These are phyloP conservation scores for Flaveria ramosissima DNA, from an alignment of 129 eudicot genomes.

Conservation along the genomic window DNA sequence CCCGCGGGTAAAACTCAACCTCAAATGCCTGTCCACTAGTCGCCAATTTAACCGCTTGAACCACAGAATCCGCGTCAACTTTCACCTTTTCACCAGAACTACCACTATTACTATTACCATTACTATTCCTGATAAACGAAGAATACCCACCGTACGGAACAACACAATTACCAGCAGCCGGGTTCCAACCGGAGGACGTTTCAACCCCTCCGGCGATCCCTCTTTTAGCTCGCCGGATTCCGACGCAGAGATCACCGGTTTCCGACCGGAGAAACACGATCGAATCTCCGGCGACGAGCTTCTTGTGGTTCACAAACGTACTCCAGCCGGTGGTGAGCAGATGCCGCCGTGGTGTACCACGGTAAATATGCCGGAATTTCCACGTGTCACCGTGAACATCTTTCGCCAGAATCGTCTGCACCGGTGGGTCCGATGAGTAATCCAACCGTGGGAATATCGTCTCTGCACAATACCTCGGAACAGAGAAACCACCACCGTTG, in stretches of 20 bases:
- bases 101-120: slow-evolving; percentile 30
- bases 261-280: slow-evolving; percentile 88
- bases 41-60: slow-evolving; percentile 75
- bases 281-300: slow-evolving; percentile 93
- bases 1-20: slow-evolving; percentile 84
- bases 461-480: slow-evolving; percentile 94
- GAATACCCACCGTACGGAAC: slow-evolving; percentile 80
- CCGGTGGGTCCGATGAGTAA: slow-evolving; percentile 90
- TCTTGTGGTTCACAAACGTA: slow-evolving; percentile 91
- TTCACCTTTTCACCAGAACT: slow-evolving; percentile 41
- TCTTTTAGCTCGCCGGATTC: slow-evolving; percentile 84
- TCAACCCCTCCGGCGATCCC: slow-evolving; percentile 68
- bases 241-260: slow-evolving; percentile 90
- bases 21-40: slow-evolving; percentile 68
- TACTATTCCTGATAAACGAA: slow-evolving; percentile 39
- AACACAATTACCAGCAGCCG: slow-evolving; percentile 62
- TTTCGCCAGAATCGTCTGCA: slow-evolving; percentile 84
- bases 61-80: slow-evolving; percentile 65
- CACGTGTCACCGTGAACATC: slow-evolving; percentile 96
- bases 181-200: slow-evolving; percentile 72
- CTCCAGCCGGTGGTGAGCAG: slow-evolving; percentile 98
- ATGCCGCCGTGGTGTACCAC: slow-evolving; percentile 95
- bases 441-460: slow-evolving; percentile 90
- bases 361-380: slow-evolving; percentile 89
- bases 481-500: slow-evolving; percentile 98